phyloP scores from a whole-genome alignment of 352 stramenopile species.

The Elongisporangium anandrum region DNA sequence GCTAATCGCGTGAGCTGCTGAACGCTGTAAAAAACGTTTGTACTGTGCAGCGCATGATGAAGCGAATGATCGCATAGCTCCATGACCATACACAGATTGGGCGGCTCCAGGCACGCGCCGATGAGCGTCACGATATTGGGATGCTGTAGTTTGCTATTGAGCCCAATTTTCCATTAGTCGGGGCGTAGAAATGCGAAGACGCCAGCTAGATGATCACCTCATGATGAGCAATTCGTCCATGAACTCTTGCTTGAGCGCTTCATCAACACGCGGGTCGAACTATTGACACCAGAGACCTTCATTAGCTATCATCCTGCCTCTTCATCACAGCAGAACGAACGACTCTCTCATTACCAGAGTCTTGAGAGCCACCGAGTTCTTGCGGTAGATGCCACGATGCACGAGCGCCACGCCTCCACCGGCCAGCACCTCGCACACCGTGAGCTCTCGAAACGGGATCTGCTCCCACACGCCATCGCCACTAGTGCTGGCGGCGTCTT shows the following conservation, averaged over 20 bases:
- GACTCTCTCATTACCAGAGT: slow-evolving; percentile 70
- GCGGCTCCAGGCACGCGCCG: slow-evolving; percentile 65
- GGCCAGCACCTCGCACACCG: slow-evolving; percentile 79
- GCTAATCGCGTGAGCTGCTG: slow-evolving; percentile 49
- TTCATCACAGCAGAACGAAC: background rate
- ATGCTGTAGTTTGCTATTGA: slow-evolving; percentile 52
- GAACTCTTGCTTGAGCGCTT: slow-evolving; percentile 86
- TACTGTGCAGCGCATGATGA: slow-evolving; percentile 52
- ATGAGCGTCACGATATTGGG: slow-evolving; percentile 75
- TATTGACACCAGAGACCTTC: slow-evolving; percentile 11
- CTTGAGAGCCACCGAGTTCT: slow-evolving; percentile 80
- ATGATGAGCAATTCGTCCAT: slow-evolving; percentile 93
- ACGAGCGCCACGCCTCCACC: slow-evolving; percentile 90
- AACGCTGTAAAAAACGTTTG: slow-evolving; percentile 45
- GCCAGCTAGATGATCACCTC: slow-evolving; percentile 61
- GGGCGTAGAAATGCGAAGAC: too few species aligned
- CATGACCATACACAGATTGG: slow-evolving; percentile 81
- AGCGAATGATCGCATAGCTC: slow-evolving; percentile 71
- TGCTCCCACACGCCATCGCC: slow-evolving; percentile 42
- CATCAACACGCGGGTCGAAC: slow-evolving; percentile 86
- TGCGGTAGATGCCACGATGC: slow-evolving; percentile 74
- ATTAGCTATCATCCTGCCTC: background rate
- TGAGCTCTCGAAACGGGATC: slow-evolving; percentile 78
- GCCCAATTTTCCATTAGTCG: background rate
- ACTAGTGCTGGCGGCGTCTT: background rate